Evolutionary conservation across 495 filamentous ascomycete genomes (phyloP), one percentile per base, ranked within the genome.

Genomic region (Hypomontagnella monticulosa): DNA sequence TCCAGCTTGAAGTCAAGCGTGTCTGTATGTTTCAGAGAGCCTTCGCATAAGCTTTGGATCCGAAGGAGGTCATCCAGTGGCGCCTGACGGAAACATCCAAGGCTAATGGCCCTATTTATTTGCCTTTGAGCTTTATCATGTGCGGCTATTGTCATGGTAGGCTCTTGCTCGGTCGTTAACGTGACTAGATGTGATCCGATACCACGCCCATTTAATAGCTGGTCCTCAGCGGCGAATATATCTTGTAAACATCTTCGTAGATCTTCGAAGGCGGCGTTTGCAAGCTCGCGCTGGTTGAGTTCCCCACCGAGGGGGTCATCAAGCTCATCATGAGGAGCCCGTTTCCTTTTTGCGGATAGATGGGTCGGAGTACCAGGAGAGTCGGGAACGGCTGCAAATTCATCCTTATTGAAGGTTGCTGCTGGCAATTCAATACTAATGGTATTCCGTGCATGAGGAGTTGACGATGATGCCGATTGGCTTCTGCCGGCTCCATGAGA

Each of bases 21-120:
- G 57, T 93, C 89, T 0, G 87, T 85, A 61, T 85, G 80, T 67
- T 87, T 83, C 38, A 97, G 74, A n/a, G 89, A 82, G 16, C 80
- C 83, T 70, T 97, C 92, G 66, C 89, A 95, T 5, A 98, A 81
- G 47, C 86, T 90, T 69, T 94, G 89, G 2, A 97, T 72, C 40
- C 88, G 84, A 16, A 85, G 79, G 12, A 97, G 77, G 61, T 91
- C 84, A 16, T 96, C 90, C 0, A 90, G 81, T 1, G 92, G 88
- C 30, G 94, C 83, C 50, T 87, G 83, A 8, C 82, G 74, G 56
- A 93, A 90, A 54, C 89, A 83, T 15, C 87, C 88, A 32, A 86
- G 82, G 0, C 82, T 77, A 19, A 90, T 87, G 8, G 90, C 88
- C 70, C 90, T 93, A 46, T 85, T 85, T 36, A 97, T 79, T 5